Evolutionary conservation across 2,329 filamentous ascomycete species (phyloP).

Genomic region (Fusarium euwallaceae): DNA sequence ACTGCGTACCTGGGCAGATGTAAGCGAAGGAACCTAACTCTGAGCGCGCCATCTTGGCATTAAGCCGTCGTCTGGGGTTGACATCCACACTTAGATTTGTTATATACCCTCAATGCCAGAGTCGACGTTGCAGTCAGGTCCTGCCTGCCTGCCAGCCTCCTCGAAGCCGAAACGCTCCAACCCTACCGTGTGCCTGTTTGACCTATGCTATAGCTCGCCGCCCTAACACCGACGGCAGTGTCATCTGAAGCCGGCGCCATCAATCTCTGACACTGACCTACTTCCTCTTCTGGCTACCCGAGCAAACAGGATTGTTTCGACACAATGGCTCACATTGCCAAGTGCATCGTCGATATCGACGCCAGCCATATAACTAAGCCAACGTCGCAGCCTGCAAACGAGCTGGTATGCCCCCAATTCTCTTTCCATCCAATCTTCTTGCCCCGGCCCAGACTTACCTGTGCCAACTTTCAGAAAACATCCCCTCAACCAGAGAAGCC

Average conservation of each 20-base stretch:
- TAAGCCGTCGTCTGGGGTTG: slow-evolving; percentile 42
- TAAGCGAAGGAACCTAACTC: slow-evolving; percentile 40
- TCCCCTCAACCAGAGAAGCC: slow-evolving; percentile 61
- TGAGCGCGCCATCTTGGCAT: slow-evolving; percentile 40
- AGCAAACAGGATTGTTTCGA: slow-evolving; percentile 41
- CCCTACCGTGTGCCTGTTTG: slow-evolving; percentile 35
- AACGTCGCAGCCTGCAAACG: slow-evolving; percentile 59
- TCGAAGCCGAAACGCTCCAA: slow-evolving; percentile 46
- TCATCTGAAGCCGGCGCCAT: slow-evolving; percentile 38
- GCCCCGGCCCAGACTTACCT: slow-evolving; percentile 30
- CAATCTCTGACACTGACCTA: slow-evolving; percentile 44
- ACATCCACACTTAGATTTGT: slow-evolving; percentile 41
- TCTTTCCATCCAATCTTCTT: slow-evolving; percentile 19
- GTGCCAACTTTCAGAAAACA: slow-evolving; percentile 37
- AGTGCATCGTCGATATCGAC: slow-evolving; percentile 66
- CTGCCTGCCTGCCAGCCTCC: slow-evolving; percentile 31
- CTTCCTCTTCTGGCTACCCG: slow-evolving; percentile 38
- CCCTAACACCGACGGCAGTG: slow-evolving; percentile 38
- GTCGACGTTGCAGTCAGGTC: slow-evolving; percentile 34
- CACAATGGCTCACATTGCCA: slow-evolving; percentile 73
- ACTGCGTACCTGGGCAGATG: slow-evolving; percentile 31
- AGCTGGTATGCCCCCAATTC: slow-evolving; percentile 55
- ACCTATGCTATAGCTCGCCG: slow-evolving; percentile 39
- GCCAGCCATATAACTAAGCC: slow-evolving; percentile 65
- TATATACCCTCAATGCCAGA: slow-evolving; percentile 47